Conservation (phyloP, 176 grass and related monocot genomes). For the Oryza meyeriana region DNA sequence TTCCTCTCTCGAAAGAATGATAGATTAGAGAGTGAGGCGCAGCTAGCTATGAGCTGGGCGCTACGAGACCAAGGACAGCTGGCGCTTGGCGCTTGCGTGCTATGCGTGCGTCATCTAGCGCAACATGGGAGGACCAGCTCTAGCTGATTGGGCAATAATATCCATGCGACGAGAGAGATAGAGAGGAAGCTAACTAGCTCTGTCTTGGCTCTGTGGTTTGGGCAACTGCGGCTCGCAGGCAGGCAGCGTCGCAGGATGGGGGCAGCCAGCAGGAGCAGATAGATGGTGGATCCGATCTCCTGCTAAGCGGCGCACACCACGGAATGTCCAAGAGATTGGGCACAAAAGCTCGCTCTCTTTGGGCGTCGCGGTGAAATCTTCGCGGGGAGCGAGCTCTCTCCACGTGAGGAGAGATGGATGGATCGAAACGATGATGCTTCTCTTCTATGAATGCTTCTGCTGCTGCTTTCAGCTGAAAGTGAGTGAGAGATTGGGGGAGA, state of each 20-base stretch:
- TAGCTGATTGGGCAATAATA: conserved; percentile 13
- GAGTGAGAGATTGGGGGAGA: neutral
- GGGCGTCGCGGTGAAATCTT: conserved; percentile 12
- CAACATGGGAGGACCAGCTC: conserved; percentile 13
- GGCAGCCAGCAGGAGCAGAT: neutral
- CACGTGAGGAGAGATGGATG: conserved; percentile 18
- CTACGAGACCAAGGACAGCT: no score
- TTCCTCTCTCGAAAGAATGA: no score
- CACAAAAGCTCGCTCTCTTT: conserved; percentile 46
- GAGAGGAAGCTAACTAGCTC: neutral
- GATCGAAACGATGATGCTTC: neutral
- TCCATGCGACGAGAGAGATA: neutral
- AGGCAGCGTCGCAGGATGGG: neutral
- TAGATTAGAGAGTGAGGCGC: no score
- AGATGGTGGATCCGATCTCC: conserved; percentile 1
- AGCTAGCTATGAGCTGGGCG: no score
- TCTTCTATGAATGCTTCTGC: neutral
- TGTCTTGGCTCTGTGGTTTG: conserved; percentile 9
- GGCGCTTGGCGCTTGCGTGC: neutral
- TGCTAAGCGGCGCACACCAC: neutral
- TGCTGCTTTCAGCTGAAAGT: conserved; percentile 37
- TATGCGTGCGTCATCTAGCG: conserved; percentile 35
- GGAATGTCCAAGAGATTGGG: conserved; percentile 30
- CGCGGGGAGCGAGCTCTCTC: neutral
- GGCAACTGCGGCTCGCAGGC: conserved; percentile 29